These are phyloP conservation scores for Haplosporangium sp. DNA, from an alignment of 371 early-diverging fungal species.

Conservation along the genomic window DNA sequence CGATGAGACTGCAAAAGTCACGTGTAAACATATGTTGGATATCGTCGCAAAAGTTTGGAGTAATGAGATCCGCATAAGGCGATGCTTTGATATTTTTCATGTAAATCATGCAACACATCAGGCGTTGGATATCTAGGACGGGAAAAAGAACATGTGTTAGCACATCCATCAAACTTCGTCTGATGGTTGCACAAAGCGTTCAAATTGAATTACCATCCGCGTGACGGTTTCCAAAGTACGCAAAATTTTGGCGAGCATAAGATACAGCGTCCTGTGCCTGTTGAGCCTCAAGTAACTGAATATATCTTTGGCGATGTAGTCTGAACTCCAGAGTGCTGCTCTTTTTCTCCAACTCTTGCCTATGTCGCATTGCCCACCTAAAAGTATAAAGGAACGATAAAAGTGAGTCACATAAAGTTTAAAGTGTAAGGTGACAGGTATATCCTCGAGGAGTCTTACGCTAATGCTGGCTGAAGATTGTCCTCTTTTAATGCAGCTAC, in stretches of 20 bases:
- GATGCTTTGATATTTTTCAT: constrained; percentile 61
- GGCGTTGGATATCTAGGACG: constrained; percentile 77
- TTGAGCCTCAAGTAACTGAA: constrained; percentile 71
- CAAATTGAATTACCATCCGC: constrained; percentile 64
- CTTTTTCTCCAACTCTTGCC: constrained; percentile 65
- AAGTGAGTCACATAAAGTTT: not conserved
- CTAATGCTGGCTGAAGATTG: constrained; percentile 69
- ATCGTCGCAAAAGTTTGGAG: constrained; percentile 66
- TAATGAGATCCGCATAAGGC: constrained; percentile 77
- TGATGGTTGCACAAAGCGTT: not conserved
- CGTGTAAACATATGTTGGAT: constrained; percentile 82
- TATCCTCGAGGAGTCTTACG: constrained; percentile 22
- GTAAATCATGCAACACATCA: constrained; percentile 75
- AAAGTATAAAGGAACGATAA: not conserved
- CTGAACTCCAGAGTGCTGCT: constrained; percentile 87
- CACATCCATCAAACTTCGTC: not conserved
- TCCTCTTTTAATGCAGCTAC: constrained; percentile 58
- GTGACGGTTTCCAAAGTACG: constrained; percentile 71
- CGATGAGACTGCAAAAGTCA: constrained; percentile 88
- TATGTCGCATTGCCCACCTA: constrained; percentile 81
- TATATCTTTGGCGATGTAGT: constrained; percentile 81
- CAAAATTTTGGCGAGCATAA: constrained; percentile 82
- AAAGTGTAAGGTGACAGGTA: not conserved
- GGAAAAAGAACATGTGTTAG: constrained; percentile 36
- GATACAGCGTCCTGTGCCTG: constrained; percentile 70